Base-by-base conservation (phyloP, 352 stramenopile genomes). In the Pythium insidiosum region DNA sequence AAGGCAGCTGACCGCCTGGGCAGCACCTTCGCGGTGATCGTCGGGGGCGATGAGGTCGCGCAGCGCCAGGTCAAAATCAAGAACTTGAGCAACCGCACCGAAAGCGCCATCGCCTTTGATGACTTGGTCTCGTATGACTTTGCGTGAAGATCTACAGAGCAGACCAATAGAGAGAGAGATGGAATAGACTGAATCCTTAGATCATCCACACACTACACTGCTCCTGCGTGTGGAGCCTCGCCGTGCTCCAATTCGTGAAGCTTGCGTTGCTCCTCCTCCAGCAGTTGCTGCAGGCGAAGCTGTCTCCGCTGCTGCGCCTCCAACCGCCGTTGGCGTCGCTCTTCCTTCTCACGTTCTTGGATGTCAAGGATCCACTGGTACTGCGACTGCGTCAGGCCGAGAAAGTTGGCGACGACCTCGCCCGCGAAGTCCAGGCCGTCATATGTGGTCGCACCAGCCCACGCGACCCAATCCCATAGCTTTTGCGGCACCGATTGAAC, bases 321-420 rank as follows among this genome's bases (percentile, higher is more conserved):
- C 11, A 89, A 63, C 35, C 60, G 56, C 9, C 77, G 71, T 25
- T 75, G 56, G 11, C 48, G 56, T 22, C 71, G 77, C 20, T 94
- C 73, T 29, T 88, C 68, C 31, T 76, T 43, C 39, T 91, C 76
- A 15, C 78, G 73, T 55, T 76, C 66, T 33, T 88, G 68, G 36
- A 80, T 58, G 38, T 88, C 74, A 38, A 89, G 55, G 30, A 90
- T 80, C 75, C 80, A 90, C 52, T 90, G 77, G 48, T 89, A 90
- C 52, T 93, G 82, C 18, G 75, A 90, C 12, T 66, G 69, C n/a
- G 72, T 90, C 39, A 93, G 73, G 0, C 80, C 77, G 1, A 93
- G 41, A 51, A 93, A 93, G 40, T 87, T 76, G 26, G 75, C 77
- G 5, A 90, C 35, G 23, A 91, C 73, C 53, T 94, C 81, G 3